Evolutionary conservation across 2,329 filamentous ascomycete genomes (phyloP), one percentile per base, ranked within the genome.

Genomic region (Diaporthe sp.): DNA sequence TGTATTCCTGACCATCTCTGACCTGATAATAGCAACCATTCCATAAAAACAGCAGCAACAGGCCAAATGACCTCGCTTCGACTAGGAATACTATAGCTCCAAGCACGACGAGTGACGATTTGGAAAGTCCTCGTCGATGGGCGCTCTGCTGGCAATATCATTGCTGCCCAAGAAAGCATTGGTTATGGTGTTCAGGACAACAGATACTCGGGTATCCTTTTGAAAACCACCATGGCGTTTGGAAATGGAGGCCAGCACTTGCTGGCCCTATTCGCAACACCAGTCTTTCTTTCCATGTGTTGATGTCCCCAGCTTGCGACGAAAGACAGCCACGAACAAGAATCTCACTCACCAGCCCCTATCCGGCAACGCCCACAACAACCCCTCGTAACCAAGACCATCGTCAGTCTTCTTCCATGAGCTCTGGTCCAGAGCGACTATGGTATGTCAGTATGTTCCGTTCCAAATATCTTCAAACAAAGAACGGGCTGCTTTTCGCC

Each of bases 351-450:
- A 74, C 74, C 93, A 95, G 50, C 93, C 93, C 75, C 92, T 87
- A 79, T 94, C 92, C 1, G 93, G 92, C 22, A 94, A 82, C 17
- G 87, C 85, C 83, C 89, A 95, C 30, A 94, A 79, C 5, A 89
- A 86, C 22, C 92, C 93, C 3, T 87, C 86, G 80, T 94, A 95
- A 8, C 81, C 85, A 70, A 84, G 85, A 78, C 83, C 86, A 22
- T 71, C 67, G 19, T n/a, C 50, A 7, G 81, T 80, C 79, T 88
- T 89, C 77, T 85, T 87, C 92, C 92, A 95, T 12, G 88, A 66
- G 47, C 38, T 42, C 40, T 30, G 67, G 3, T 74, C 73, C 38
- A 58, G 45, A 38, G 50, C 68, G 8, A 71, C 30, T 50, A 5
- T 9, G 30, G 15, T 7, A 67, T 17, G 61, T 47, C 7, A 52